Base-by-base conservation (phyloP, 2,329 filamentous ascomycete species). In the Sordariomycetes sp. region DNA sequence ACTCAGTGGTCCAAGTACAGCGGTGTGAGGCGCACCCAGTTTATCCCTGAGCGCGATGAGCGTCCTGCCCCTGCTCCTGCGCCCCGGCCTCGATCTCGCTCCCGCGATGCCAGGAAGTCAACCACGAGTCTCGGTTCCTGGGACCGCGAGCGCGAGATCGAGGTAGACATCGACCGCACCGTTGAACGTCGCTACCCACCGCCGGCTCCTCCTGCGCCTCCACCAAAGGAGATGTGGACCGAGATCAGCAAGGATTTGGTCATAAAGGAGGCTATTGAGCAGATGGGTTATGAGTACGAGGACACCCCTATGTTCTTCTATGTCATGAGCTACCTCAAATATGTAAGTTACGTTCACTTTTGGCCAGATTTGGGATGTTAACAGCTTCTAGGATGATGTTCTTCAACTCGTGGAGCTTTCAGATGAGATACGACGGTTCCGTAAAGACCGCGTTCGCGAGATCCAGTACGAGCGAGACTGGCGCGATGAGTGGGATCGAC, bases 221-320 rank as follows among this genome's bases (percentile, higher is more conserved):
- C 67, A 33, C 61, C 70, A 21, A 70, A 73, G 36, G 76, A 82
- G 39, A 84, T 94, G 65, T 96, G 90, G 90, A 98, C 92, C 0
- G 92, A 96, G 59, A 86, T 98, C 46, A 94, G 90, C 30, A 94
- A 94, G 61, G 88, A 94, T 46, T 62, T 96, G 23, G 86, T 96
- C 12, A 70, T 81, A 38, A 78, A 82, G 34, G 87, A 95, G 53
- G 92, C 92, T 14, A 84, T 96, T 43, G 81, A 94, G 46, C 70
- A 82, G 48, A 63, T 80, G 51, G 86, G 86, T 3, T 96, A 94
- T 57, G 79, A 85, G 39, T 96, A 80, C 51, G 86, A 95, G 54
- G 88, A 96, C 67, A 92, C 86, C 0, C 82, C 86, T 35, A 75
- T 72, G 41, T 93, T 86, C 59, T 96, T 84, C 59, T 96, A 95